Percentiles rank a stretch among this genome's conserved stretches.
Conservation (phyloP, 805 yeast species). For the Blastobotrys chiropterorum region DNA sequence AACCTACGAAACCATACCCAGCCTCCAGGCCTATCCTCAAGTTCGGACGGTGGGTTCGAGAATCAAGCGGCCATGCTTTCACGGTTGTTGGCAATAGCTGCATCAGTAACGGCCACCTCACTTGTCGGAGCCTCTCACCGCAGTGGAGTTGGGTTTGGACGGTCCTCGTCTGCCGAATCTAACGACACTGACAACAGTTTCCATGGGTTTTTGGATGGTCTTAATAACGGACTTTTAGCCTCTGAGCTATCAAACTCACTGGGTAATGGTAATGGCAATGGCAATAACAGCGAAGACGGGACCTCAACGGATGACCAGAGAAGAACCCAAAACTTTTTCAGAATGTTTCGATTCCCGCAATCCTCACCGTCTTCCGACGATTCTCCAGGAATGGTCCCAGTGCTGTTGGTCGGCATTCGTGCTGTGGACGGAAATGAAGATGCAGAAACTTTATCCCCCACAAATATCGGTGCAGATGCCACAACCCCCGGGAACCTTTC, state of each 20-base stretch:
- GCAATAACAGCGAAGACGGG: background rate
- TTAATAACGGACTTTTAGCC: constrained; percentile 36
- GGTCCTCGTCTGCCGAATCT: background rate
- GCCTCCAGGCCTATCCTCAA: background rate
- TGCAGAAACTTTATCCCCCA: background rate
- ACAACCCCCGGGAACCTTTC: background rate
- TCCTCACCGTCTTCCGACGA: constrained; percentile 25
- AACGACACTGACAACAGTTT: constrained; percentile 36
- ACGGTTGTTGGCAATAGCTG: constrained; percentile 39
- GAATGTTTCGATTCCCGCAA: constrained; percentile 31
- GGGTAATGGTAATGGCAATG: constrained; percentile 4
- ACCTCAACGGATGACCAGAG: constrained; percentile 11
- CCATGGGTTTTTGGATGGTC: constrained; percentile 38
- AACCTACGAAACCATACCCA: background rate
- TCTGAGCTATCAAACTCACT: constrained; percentile 30
- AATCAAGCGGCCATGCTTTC: constrained; percentile 40
- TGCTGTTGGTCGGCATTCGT: constrained; percentile 44
- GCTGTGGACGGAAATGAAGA: constrained; percentile 30
- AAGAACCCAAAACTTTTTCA: constrained; percentile 26
- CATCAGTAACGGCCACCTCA: constrained; percentile 39
- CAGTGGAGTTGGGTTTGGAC: constrained; percentile 15
- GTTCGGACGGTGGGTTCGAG: constrained; percentile 15
- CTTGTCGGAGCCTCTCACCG: constrained; percentile 28
- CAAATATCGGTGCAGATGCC: background rate
- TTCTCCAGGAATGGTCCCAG: constrained; percentile 33